Evolutionary conservation across 2,329 filamentous ascomycete genomes (phyloP).

Genomic region (Moelleriella libera): DNA sequence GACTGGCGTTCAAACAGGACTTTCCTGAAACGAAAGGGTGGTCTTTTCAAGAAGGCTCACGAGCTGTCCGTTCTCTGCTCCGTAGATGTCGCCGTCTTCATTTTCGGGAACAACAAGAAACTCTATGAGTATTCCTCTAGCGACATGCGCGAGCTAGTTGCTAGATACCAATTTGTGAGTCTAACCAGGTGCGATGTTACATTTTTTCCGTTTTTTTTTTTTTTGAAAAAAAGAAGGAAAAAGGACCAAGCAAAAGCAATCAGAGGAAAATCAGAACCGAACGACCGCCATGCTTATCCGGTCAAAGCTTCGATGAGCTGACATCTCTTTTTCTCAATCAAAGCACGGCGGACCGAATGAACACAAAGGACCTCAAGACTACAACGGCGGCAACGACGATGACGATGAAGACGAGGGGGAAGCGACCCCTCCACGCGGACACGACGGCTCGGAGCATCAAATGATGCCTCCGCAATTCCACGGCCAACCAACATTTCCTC

Average conservation of each 20-base stretch:
- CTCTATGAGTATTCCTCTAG: constrained; percentile 93
- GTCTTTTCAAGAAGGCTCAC: constrained; percentile 98
- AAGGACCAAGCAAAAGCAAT: too few species aligned
- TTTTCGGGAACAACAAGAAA: constrained; percentile 98
- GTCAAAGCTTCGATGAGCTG: constrained; percentile 2
- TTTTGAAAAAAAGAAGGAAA: too few species aligned
- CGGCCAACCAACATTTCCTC: constrained; percentile 48
- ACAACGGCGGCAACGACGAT: constrained; percentile 75
- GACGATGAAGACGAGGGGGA: constrained; percentile 64
- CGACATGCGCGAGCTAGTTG: constrained; percentile 84
- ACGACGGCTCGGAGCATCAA: constrained; percentile 42
- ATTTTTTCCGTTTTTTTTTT: too few species aligned
- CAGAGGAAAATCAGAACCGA: too few species aligned
- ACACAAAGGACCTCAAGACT: constrained; percentile 90
- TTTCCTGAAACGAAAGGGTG: constrained; percentile 96
- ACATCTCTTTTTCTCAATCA: constrained; percentile 3
- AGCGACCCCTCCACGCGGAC: constrained; percentile 52
- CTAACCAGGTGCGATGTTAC: too few species aligned
- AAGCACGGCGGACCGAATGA: constrained; percentile 90
- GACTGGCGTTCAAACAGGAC: constrained; percentile 43
- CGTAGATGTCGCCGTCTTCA: constrained; percentile 96
- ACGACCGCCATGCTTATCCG: too few species aligned
- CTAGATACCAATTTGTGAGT: constrained; percentile 81
- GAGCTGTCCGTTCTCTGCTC: constrained; percentile 96
- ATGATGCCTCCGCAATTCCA: constrained; percentile 61